Evolutionary conservation across 1,284 basidiomycete genomes (phyloP), one percentile per base, ranked within the genome.

Genomic region (Heterobasidion occidentale): DNA sequence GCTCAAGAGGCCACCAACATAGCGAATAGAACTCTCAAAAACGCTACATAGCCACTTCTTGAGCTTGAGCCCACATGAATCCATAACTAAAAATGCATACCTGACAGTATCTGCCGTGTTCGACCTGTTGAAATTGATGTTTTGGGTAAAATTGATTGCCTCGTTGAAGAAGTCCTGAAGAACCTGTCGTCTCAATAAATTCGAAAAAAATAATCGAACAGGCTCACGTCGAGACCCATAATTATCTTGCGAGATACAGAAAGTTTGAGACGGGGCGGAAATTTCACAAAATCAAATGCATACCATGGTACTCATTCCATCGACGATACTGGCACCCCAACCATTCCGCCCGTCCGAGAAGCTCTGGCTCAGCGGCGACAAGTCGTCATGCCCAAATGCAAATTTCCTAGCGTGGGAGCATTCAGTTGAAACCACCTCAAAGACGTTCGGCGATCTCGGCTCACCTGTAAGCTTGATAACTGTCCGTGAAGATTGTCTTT

Each of bases 21-120:
- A 94, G 15, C 94, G 88, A 60, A 97, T 97, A 0, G 86, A 90
- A 0, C 90, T 93, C 73, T 96, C 94, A 65, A 96, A 96, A 3
- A 93, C 76, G 54, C 88, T 88, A 59, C 38, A 34, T 27, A 14
- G 14, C 27, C 14, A 35, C 11, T 1, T 33, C 2, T 15, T 33
- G 11, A 14, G 14, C 7, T 8, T 19, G 12, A 51, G 9, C 12
- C 11, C 27, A 20, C 17, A 51, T 52, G 34, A 34, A 12, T 12
- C 7, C 8, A 34, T 19, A 46, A 20, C 15, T 17, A 47, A 7
- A 27, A 27, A 27, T 27, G 27, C 56, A 45, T 61, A 84, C 84
- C 77, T 86, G 64, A 83, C 80, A 2, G 75, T 75, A 56, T 75
- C 73, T 3, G 67, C 33, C 0, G 79, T 81, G 52, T 80, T 71